These are phyloP conservation scores for Coniferiporia sulphurascens DNA, from an alignment of 1,284 basidiomycete genomes.

Conservation along the genomic window DNA sequence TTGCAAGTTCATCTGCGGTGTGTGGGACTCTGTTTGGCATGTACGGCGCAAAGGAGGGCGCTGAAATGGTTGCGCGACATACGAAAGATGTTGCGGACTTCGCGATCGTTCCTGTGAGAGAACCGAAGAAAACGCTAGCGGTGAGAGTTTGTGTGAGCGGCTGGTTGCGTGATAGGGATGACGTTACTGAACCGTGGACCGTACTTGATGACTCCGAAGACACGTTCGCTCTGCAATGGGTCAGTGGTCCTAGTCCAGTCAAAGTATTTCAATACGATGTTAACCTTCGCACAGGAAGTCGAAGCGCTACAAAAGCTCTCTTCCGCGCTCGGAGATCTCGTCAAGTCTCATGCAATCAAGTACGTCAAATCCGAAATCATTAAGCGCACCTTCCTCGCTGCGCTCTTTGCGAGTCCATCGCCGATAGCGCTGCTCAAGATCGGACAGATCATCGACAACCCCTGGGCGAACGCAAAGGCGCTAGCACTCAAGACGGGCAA, in stretches of 20 bases:
- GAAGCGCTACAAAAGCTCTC: slow-evolving; percentile 48
- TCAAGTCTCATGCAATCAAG: slow-evolving; percentile 47
- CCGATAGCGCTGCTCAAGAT: slow-evolving; percentile 50
- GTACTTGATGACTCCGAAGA: slow-evolving; percentile 42
- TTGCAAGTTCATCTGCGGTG: slow-evolving; percentile 52
- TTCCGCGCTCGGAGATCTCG: slow-evolving; percentile 39
- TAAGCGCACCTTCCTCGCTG: slow-evolving; percentile 47
- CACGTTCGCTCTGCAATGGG: slow-evolving; percentile 57
- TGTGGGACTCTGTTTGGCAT: slow-evolving; percentile 55
- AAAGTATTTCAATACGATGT: not conserved
- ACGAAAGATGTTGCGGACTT: slow-evolving; percentile 52
- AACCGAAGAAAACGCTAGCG: slow-evolving; percentile 41
- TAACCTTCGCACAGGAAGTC: slow-evolving; percentile 39
- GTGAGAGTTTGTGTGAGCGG: slow-evolving; percentile 54
- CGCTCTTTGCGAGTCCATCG: slow-evolving; percentile 44
- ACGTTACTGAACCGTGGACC: slow-evolving; percentile 51
- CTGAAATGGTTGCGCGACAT: slow-evolving; percentile 45
- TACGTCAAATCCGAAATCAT: slow-evolving; percentile 47
- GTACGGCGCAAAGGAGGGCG: slow-evolving; percentile 48
- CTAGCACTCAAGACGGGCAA: slow-evolving; percentile 51
- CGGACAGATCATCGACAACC: slow-evolving; percentile 54
- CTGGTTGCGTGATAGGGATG: slow-evolving; percentile 42
- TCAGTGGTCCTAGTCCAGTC: slow-evolving; percentile 24
- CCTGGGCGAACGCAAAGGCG: slow-evolving; percentile 53
- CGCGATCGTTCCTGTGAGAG: slow-evolving; percentile 42